phyloP scores from a whole-genome alignment of 805 yeast species.

The Zygotorulaspora florentina region DNA sequence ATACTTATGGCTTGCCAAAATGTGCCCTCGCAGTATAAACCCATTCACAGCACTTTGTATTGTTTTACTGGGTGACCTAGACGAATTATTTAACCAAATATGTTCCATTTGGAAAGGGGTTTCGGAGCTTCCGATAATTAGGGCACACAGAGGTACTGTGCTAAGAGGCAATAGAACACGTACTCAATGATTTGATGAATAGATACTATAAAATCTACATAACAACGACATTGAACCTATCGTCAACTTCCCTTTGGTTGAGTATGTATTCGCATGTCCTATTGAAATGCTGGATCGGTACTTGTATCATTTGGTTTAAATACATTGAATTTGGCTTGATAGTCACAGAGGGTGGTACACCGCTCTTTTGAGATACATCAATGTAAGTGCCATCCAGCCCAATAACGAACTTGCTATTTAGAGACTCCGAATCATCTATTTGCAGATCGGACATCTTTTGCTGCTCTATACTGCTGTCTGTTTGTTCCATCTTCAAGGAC shows the following conservation, averaged over 20 bases:
- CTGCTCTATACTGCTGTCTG: conserved; percentile 22
- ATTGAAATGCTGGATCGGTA: conserved; percentile 49
- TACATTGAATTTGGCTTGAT: conserved; percentile 33
- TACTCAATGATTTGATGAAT: neutral
- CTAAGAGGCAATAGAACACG: neutral
- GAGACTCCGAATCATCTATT: conserved; percentile 20
- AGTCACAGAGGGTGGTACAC: conserved; percentile 16
- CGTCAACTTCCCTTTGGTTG: conserved; percentile 66
- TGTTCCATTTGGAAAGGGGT: neutral
- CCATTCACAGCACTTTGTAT: neutral
- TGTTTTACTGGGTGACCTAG: no score
- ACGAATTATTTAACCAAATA: neutral
- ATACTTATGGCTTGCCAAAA: neutral
- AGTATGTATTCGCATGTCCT: conserved; percentile 69
- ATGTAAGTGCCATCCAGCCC: conserved; percentile 31
- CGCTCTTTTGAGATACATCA: conserved; percentile 15
- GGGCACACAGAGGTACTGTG: neutral
- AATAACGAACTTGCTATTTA: conserved; percentile 16
- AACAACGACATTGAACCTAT: conserved; percentile 55
- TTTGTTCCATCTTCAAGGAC: conserved; percentile 37
- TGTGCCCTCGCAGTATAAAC: neutral
- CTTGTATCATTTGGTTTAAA: conserved; percentile 29
- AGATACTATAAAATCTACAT: conserved; percentile 7
- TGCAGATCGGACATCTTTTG: conserved; percentile 13
- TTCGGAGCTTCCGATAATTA: neutral